A percentile compares a stretch with the other conserved stretches of the same genome.
phyloP scores from a whole-genome alignment of 805 yeast genomes.

The Saturnispora mendoncae region DNA sequence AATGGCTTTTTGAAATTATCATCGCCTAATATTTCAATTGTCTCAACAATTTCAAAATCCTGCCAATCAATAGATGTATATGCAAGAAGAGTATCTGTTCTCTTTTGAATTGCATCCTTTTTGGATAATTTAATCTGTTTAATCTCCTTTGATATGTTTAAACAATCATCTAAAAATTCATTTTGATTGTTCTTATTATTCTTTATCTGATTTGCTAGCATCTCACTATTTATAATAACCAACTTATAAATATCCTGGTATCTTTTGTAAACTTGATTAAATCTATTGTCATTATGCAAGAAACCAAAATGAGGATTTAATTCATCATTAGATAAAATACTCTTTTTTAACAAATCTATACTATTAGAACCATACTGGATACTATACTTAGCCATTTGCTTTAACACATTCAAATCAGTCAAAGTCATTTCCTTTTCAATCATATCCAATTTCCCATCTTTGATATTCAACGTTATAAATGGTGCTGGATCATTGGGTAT shows the following conservation, averaged over 20 bases:
- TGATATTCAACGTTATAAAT: slow-evolving; percentile 21
- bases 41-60: slow-evolving; percentile 64
- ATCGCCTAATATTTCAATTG: slow-evolving; percentile 53
- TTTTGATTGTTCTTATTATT: slow-evolving; percentile 19
- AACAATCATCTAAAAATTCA: slow-evolving; percentile 39
- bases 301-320: slow-evolving; percentile 60
- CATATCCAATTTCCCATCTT: slow-evolving; percentile 14
- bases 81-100: slow-evolving; percentile 36
- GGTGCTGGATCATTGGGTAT: slow-evolving; percentile 13
- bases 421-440: slow-evolving; percentile 38
- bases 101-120: slow-evolving; percentile 26
- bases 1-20: slow-evolving; percentile 55
- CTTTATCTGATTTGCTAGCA: slow-evolving; percentile 1
- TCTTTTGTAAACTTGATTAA: slow-evolving; percentile 40
- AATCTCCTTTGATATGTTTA: slow-evolving; percentile 10
- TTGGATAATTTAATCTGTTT: slow-evolving; percentile 40
- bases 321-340: slow-evolving; percentile 23
- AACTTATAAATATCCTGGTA: slow-evolving; percentile 50
- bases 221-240: slow-evolving; percentile 25
- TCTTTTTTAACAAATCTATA: slow-evolving; percentile 29
- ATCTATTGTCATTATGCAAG: slow-evolving; percentile 48
- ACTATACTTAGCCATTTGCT: slow-evolving; percentile 60
- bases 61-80: slow-evolving; percentile 85
- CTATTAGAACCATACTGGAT: slow-evolving; percentile 50
- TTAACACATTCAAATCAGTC: slow-evolving; percentile 59